Conservation (phyloP, 306 rosid genomes). For the Begonia masoniana region DNA sequence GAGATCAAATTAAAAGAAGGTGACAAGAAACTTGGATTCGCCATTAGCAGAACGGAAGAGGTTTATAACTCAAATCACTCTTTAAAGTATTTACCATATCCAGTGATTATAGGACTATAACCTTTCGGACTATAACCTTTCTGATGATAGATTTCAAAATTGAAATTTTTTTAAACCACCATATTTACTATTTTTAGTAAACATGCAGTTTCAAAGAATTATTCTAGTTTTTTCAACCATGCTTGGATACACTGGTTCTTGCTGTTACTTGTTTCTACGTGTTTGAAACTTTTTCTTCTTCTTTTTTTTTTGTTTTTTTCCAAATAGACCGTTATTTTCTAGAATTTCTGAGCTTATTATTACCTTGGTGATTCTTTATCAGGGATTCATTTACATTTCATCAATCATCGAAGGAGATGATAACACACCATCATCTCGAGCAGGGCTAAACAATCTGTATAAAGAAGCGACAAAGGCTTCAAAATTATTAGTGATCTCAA, state of each 20-base stretch:
- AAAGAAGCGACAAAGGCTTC: slow-evolving; percentile 41
- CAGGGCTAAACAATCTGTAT: slow-evolving; percentile 55
- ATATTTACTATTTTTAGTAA: too few species aligned
- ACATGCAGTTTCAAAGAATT: too few species aligned
- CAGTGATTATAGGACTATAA: too few species aligned
- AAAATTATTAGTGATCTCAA: slow-evolving; percentile 58
- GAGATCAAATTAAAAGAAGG: slow-evolving; percentile 60
- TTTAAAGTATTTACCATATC: not conserved
- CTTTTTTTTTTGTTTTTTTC: too few species aligned
- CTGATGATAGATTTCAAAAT: too few species aligned
- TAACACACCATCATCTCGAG: slow-evolving; percentile 42
- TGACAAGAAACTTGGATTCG: slow-evolving; percentile 71
- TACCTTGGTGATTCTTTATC: slow-evolving; percentile 14
- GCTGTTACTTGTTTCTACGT: too few species aligned
- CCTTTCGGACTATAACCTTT: too few species aligned
- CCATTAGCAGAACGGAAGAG: slow-evolving; percentile 92
- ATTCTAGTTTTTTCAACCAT: too few species aligned
- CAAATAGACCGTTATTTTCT: too few species aligned
- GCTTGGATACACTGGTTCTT: too few species aligned
- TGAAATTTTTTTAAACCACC: too few species aligned
- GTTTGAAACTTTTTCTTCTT: too few species aligned
- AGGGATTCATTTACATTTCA: slow-evolving; percentile 82
- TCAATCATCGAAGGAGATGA: slow-evolving; percentile 50
- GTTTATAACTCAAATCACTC: slow-evolving; percentile 15
- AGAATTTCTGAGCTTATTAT: not conserved